A percentile compares a stretch with the other conserved stretches of the same genome.
phyloP scores from a whole-genome alignment of 495 filamentous ascomycete species.

The Penicillium psychrofluorescens region DNA sequence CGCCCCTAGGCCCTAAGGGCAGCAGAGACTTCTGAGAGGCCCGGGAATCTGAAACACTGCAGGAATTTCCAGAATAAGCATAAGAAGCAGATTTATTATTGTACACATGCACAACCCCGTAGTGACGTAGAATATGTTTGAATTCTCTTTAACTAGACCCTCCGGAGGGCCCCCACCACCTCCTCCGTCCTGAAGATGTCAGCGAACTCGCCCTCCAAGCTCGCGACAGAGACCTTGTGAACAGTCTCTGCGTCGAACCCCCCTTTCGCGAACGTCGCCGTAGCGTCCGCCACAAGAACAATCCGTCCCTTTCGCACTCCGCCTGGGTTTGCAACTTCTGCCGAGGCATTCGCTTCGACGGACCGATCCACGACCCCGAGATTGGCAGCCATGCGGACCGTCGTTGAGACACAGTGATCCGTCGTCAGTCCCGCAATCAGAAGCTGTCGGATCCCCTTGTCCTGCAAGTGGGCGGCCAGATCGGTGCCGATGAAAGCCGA shows the following conservation, averaged over 20 bases:
- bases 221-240: constrained; percentile 39
- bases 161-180: constrained; percentile 22
- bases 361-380: constrained; percentile 33
- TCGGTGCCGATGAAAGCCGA: constrained; percentile 41
- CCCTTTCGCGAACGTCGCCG: constrained; percentile 38
- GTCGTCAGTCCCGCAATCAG: constrained; percentile 39
- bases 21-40: too few species aligned
- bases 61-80: too few species aligned
- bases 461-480: constrained; percentile 30
- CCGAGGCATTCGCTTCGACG: constrained; percentile 8
- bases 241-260: constrained; percentile 40
- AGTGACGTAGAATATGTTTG: not conserved
- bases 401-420: constrained; percentile 46
- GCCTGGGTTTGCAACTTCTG: constrained; percentile 15
- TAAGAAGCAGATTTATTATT: not conserved
- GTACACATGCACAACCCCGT: not conserved
- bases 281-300: constrained; percentile 40
- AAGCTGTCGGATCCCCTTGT: constrained; percentile 28
- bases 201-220: constrained; percentile 42
- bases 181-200: constrained; percentile 32
- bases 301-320: constrained; percentile 31
- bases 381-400: constrained; percentile 43
- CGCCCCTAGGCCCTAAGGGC: too few species aligned
- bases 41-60: too few species aligned
- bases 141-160: not conserved